phyloP scores from a whole-genome alignment of 2,329 filamentous ascomycete species.

The Coniochaeta sp. region DNA sequence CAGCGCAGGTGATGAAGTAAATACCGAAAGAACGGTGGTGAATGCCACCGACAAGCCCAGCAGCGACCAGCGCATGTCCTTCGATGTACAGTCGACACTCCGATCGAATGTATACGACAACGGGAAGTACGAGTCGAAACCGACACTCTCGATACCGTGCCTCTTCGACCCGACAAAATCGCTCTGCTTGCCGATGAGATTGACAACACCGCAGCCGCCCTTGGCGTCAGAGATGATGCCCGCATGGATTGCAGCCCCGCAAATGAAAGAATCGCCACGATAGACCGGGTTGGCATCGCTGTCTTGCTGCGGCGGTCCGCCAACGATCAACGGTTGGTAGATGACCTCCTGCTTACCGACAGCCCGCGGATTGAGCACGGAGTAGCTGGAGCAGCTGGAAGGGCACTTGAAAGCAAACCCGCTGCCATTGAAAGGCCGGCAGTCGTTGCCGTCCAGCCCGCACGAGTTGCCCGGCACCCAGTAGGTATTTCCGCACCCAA shows the following conservation, averaged over 20 bases:
- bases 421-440: conserved; percentile 64
- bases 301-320: conserved; percentile 46
- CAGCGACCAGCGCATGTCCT: conserved; percentile 77
- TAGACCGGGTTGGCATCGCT: conserved; percentile 51
- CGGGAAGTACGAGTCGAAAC: conserved; percentile 85
- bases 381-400: conserved; percentile 59
- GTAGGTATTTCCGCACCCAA: conserved; percentile 61
- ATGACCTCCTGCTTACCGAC: conserved; percentile 63
- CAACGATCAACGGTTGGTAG: conserved; percentile 59
- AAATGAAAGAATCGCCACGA: conserved; percentile 77
- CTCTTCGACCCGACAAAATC: conserved; percentile 53
- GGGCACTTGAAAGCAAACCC: conserved; percentile 70
- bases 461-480: conserved; percentile 67
- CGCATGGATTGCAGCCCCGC: conserved; percentile 67
- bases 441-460: conserved; percentile 66
- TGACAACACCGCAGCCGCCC: conserved; percentile 67
- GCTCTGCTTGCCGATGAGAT: conserved; percentile 53
- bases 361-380: conserved; percentile 63
- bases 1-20: conserved; percentile 67
- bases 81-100: conserved; percentile 57
- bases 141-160: conserved; percentile 70
- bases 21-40: conserved; percentile 69
- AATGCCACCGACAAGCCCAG: conserved; percentile 77
- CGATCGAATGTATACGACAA: conserved; percentile 72
- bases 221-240: conserved; percentile 57